Evolutionary conservation across 768 basidiomycete species (phyloP).

Genomic region (Grammothele lineata): DNA sequence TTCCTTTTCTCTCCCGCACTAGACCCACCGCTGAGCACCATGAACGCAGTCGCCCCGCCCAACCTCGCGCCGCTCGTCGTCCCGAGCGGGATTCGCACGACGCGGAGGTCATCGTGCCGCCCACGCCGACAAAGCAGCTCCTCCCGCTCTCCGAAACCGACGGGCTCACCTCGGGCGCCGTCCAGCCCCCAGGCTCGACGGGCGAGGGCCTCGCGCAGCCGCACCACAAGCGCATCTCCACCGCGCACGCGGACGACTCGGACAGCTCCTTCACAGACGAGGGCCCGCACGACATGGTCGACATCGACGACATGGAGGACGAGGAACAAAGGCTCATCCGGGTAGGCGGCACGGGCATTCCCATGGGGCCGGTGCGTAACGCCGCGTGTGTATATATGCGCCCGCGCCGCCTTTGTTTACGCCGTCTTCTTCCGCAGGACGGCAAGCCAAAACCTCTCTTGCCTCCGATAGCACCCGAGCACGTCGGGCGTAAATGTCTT

Average conservation of each 20-base stretch:
- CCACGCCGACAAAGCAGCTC: constrained; percentile 43
- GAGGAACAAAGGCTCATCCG: constrained; percentile 87
- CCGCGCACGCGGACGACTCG: constrained; percentile 43
- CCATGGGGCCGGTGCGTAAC: constrained; percentile 76
- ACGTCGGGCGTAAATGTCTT: constrained; percentile 87
- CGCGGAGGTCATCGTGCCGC: constrained; percentile 40
- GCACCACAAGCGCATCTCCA: constrained; percentile 27
- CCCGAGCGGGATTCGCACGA: constrained; percentile 18
- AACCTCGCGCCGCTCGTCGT: constrained; percentile 13
- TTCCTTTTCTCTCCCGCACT: background rate
- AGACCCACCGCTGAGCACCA: background rate
- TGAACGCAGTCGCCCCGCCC: constrained; percentile 7
- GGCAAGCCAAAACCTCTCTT: constrained; percentile 81
- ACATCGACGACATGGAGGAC: constrained; percentile 64
- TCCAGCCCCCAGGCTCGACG: constrained; percentile 85
- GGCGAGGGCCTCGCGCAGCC: constrained; percentile 35
- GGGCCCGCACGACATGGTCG: too few relatives aligned
- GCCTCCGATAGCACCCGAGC: constrained; percentile 79
- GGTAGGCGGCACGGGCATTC: constrained; percentile 91
- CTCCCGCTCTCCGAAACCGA: constrained; percentile 73
- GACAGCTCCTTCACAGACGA: constrained; percentile 66
- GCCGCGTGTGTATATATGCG: background rate
- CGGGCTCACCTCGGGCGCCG: constrained; percentile 86
- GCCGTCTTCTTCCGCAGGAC: constrained; percentile 46
- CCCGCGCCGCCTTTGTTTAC: background rate